Base-by-base conservation (phyloP, 495 filamentous ascomycete genomes). In the Aspergillus saccharolyticus region DNA sequence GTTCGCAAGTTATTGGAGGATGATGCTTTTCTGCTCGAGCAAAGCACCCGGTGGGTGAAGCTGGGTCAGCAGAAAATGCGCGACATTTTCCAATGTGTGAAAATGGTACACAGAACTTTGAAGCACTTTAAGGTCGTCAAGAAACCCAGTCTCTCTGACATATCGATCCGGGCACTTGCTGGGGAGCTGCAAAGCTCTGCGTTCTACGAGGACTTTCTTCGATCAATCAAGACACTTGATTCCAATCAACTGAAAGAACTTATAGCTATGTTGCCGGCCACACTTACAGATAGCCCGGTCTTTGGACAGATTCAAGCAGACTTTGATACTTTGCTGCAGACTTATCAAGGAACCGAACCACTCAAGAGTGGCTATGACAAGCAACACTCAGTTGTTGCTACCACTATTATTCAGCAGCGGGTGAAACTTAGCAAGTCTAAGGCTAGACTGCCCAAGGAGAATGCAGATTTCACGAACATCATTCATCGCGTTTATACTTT, bases 321-420 rank as follows among this genome's bases (percentile, higher is more conserved):
- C 42, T 55, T 78, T 17, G 48, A 74, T 50, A 57, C 54, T 9
- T 54, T 85, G 49, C 33, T 69, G 63, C 62, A 69, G 63, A 55
- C 67, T 66, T 53, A 80, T 50, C 52, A 75, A 33, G 65, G 72
- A 18, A 69, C 74, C 54, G 71, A 72, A 42, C 71, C 80, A 18
- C 77, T 92, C n/a, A 81, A 84, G 47, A 95, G 88, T 69, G 86
- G 86, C 64, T 87, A 95, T 63, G 84, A 85, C 44, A 77, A 86
- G 17, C 82, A 85, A 33, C 85, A 83, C 72, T 83, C 85, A 44
- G 80, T 86, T 22, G 73, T 95, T 6, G 84, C 89, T 56, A 90
- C 91, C 2, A 96, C 92, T 0, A 85, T 96, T 17, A 83, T 96
- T 20, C 88, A 89, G 48, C 89, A 96, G 63, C 90, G 88, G 60